Conservation (phyloP, 1,284 basidiomycete genomes). For the Ustilago lituana region DNA sequence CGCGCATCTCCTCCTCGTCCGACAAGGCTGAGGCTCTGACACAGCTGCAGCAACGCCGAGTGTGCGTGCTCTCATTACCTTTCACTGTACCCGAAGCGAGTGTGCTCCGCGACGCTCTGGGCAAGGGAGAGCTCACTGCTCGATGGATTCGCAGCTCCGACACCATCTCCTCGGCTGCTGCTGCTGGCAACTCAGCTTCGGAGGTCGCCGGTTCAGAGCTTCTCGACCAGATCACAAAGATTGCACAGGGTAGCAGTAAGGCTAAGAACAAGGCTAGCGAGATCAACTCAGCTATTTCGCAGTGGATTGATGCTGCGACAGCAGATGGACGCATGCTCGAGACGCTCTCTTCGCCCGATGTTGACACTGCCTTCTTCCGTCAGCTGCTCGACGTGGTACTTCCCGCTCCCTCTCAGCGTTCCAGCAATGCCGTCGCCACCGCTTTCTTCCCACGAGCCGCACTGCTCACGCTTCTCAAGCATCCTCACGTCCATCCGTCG, state of each 20-base stretch:
- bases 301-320: conserved; percentile 22
- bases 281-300: conserved; percentile 9
- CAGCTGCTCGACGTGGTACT: conserved; percentile 29
- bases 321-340: conserved; percentile 35
- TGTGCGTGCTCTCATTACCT: conserved; percentile 32
- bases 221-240: conserved; percentile 18
- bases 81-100: conserved; percentile 38
- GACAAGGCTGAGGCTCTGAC: conserved; percentile 22
- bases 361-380: conserved; percentile 22
- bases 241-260: conserved; percentile 5
- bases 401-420: conserved; percentile 14
- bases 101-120: conserved; percentile 42
- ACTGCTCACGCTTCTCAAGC: conserved; percentile 18
- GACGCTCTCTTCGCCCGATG: conserved; percentile 27
- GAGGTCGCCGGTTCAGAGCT: conserved; percentile 18
- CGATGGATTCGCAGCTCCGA: conserved; percentile 21
- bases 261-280: conserved; percentile 8
- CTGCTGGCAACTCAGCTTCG: neutral
- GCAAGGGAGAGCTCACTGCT: conserved; percentile 43
- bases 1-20: conserved; percentile 12
- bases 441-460: conserved; percentile 12
- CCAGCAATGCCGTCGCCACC: conserved; percentile 4
- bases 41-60: conserved; percentile 36
- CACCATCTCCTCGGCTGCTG: neutral
- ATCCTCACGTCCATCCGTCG: conserved; percentile 23